A percentile compares a stretch with the other conserved stretches of the same genome.
Conservation (phyloP, 495 filamentous ascomycete genomes). For the Tuber aestivum region DNA sequence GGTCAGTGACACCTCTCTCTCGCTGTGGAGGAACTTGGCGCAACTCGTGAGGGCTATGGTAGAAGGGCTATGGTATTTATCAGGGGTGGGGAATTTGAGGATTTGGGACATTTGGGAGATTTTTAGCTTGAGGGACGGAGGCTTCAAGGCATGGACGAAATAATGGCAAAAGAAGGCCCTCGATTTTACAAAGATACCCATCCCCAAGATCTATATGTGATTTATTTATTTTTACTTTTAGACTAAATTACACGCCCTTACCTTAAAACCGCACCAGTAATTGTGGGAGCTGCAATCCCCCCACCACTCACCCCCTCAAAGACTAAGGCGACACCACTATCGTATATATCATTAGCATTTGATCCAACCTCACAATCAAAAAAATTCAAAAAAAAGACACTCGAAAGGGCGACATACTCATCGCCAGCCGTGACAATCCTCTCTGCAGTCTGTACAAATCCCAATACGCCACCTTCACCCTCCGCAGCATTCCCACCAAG, state of each 20-base stretch:
- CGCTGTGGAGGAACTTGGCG: neutral
- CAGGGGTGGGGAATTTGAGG: neutral
- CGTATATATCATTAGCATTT: constrained; percentile 15
- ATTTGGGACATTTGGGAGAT: neutral
- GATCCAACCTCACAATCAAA: neutral
- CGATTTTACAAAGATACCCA: neutral
- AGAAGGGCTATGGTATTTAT: neutral
- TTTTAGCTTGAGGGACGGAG: neutral
- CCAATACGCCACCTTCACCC: constrained; percentile 79
- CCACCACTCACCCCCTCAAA: constrained; percentile 27
- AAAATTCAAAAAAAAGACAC: constrained; percentile 46
- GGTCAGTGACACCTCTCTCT: neutral
- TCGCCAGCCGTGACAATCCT: constrained; percentile 82
- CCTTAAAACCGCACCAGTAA: constrained; percentile 20
- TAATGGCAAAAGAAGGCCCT: neutral
- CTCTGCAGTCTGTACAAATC: constrained; percentile 74
- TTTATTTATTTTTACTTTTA: constrained; percentile 4
- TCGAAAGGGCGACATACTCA: constrained; percentile 67
- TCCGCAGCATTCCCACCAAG: constrained; percentile 77
- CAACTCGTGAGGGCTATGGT: neutral
- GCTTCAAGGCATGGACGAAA: neutral
- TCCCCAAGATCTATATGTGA: neutral
- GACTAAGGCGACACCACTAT: constrained; percentile 31
- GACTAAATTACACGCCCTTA: neutral
- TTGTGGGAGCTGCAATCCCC: constrained; percentile 8